phyloP scores from a whole-genome alignment of 352 stramenopile species.

The Achlya hypogyna region DNA sequence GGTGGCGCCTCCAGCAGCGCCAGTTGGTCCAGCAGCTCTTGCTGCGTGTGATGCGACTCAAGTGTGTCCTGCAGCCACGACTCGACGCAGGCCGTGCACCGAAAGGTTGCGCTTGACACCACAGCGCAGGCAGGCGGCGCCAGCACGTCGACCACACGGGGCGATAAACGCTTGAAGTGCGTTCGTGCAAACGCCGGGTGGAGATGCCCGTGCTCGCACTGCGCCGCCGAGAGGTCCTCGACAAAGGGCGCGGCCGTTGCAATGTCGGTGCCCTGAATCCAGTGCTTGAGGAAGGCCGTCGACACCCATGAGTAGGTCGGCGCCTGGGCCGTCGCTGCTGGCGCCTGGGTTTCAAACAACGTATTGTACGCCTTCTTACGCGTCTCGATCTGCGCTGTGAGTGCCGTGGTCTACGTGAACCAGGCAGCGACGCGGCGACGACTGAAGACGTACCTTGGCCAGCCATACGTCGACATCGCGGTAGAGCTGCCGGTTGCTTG shows the following conservation, averaged over 20 bases:
- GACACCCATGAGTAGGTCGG: slow-evolving; percentile 5
- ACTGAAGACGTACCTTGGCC: slow-evolving; percentile 51
- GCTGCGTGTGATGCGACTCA: not conserved
- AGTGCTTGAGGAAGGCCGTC: not conserved
- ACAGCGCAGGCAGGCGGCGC: not conserved
- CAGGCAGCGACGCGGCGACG: slow-evolving; percentile 27
- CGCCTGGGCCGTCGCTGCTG: not conserved
- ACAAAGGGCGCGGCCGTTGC: not conserved
- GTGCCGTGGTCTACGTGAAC: slow-evolving; percentile 26
- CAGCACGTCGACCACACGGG: not conserved
- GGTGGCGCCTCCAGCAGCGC: not conserved
- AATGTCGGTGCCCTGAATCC: slow-evolving; percentile 7
- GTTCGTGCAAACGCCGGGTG: not conserved
- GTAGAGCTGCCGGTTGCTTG: slow-evolving; percentile 32
- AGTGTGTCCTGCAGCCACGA: not conserved
- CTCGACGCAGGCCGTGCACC: not conserved
- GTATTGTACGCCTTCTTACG: slow-evolving; percentile 10
- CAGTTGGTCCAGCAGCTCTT: not conserved
- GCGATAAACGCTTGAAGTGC: slow-evolving; percentile 10
- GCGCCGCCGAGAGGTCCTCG: not conserved
- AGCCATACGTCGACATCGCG: slow-evolving; percentile 43
- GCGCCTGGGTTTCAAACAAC: slow-evolving; percentile 44
- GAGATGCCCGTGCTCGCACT: slow-evolving; percentile 2
- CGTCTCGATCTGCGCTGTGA: slow-evolving; percentile 26
- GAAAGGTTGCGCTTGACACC: not conserved